phyloP scores from a whole-genome alignment of 345 rosid genomes.

The Conringia planisiliqua region DNA sequence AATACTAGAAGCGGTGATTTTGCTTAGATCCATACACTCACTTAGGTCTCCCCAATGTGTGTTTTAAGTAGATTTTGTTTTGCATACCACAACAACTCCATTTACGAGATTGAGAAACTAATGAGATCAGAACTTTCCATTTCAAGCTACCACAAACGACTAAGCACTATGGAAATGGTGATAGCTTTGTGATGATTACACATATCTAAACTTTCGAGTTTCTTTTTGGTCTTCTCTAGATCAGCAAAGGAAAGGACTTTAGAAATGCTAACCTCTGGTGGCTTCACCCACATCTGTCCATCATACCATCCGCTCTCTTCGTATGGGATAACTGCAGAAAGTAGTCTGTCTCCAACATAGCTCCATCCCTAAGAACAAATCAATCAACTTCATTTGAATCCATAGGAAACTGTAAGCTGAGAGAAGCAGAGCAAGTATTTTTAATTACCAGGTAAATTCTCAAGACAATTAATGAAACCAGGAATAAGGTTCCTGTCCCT shows the following conservation, averaged over 20 bases:
- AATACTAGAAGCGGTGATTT: background rate
- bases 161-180: background rate
- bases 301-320: conserved; percentile 99
- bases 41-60: background rate
- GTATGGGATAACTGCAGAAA: conserved; percentile 89
- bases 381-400: background rate
- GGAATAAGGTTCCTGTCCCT: conserved; percentile 86
- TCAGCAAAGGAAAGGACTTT: background rate
- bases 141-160: background rate
- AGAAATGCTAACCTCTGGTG: conserved; percentile 66
- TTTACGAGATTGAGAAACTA: background rate
- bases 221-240: background rate
- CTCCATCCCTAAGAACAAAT: conserved; percentile 75
- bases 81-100: background rate
- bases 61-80: background rate
- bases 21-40: background rate
- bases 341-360: conserved; percentile 90
- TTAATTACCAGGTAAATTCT: conserved; percentile 73
- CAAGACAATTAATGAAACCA: conserved; percentile 72
- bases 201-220: background rate
- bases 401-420: background rate
- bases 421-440: background rate
- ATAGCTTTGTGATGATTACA: background rate
- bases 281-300: conserved; percentile 98
- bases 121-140: too few species aligned